phyloP scores from a whole-genome alignment of 495 filamentous ascomycete species.

The Aspergillus funiculosus region DNA sequence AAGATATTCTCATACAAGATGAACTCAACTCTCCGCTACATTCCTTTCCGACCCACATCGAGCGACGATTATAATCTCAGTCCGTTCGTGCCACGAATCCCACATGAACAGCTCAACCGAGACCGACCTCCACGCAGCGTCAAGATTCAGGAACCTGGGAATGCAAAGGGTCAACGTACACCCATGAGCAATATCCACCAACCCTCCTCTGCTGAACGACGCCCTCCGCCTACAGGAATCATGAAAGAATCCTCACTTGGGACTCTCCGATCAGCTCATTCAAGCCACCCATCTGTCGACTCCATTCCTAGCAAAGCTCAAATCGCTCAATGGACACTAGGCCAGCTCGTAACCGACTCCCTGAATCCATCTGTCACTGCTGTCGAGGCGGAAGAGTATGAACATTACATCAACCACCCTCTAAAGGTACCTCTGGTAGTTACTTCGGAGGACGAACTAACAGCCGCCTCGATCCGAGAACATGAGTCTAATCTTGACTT shows the following conservation, averaged over 20 bases:
- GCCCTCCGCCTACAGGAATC: slow-evolving; percentile 31
- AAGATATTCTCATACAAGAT: slow-evolving; percentile 89
- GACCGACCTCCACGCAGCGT: slow-evolving; percentile 39
- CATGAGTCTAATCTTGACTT: slow-evolving; percentile 57
- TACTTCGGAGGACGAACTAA: slow-evolving; percentile 57
- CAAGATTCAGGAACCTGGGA: slow-evolving; percentile 43
- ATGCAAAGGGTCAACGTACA: slow-evolving; percentile 11
- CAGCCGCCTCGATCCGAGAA: slow-evolving; percentile 36
- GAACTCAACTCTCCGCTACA: slow-evolving; percentile 77
- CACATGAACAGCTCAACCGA: slow-evolving; percentile 34
- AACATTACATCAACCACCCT: slow-evolving; percentile 86
- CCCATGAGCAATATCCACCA: slow-evolving; percentile 23
- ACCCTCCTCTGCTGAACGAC: slow-evolving; percentile 29
- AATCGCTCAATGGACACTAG: slow-evolving; percentile 76
- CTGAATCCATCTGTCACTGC: slow-evolving; percentile 70
- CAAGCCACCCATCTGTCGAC: no score
- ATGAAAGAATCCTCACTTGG: slow-evolving; percentile 40
- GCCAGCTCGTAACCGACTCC: slow-evolving; percentile 72
- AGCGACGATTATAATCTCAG: slow-evolving; percentile 72
- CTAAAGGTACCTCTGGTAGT: slow-evolving; percentile 83
- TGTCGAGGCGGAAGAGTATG: slow-evolving; percentile 77
- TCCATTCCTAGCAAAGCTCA: slow-evolving; percentile 56
- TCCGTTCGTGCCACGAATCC: slow-evolving; percentile 70
- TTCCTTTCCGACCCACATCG: slow-evolving; percentile 65
- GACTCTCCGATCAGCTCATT: no score